These are phyloP conservation scores for Chlorella vulgaris DNA, from an alignment of 139 green algal species.

Conservation along the genomic window DNA sequence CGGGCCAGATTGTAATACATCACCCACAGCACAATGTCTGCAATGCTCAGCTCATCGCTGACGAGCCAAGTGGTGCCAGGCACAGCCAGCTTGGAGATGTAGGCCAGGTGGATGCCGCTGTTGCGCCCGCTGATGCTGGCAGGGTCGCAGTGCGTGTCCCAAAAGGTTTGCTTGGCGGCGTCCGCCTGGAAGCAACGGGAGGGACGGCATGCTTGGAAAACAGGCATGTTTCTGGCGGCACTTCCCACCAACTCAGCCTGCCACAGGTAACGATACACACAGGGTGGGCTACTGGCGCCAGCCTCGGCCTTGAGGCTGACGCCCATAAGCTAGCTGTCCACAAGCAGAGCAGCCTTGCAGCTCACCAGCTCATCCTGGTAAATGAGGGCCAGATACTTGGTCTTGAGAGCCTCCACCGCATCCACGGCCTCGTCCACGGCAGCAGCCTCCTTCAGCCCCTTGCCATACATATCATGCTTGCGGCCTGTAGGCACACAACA, in stretches of 20 bases:
- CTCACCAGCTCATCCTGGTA: constrained; percentile 29
- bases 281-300: too few relatives aligned
- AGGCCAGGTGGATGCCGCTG: constrained; percentile 46
- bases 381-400: constrained; percentile 51
- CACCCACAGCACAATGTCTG: constrained; percentile 50
- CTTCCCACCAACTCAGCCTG: too few relatives aligned
- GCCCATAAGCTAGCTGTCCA: too few relatives aligned
- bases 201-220: too few relatives aligned
- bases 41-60: constrained; percentile 42
- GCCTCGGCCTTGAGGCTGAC: too few relatives aligned
- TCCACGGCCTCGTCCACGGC: constrained; percentile 56
- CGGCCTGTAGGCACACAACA: not conserved
- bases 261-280: too few relatives aligned
- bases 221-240: too few relatives aligned
- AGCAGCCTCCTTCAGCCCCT: constrained; percentile 35
- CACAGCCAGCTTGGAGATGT: constrained; percentile 40
- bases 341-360: not conserved
- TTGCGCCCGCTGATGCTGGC: constrained; percentile 34
- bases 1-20: constrained; percentile 58
- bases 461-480: constrained; percentile 55
- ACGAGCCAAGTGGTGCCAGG: constrained; percentile 22
- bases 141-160: constrained; percentile 42
- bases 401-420: constrained; percentile 31
- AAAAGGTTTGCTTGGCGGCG: constrained; percentile 56
- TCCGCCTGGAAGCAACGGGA: constrained; percentile 33